These are phyloP conservation scores for Annulohypoxylon bovei DNA, from an alignment of 495 filamentous ascomycete genomes.

Conservation along the genomic window DNA sequence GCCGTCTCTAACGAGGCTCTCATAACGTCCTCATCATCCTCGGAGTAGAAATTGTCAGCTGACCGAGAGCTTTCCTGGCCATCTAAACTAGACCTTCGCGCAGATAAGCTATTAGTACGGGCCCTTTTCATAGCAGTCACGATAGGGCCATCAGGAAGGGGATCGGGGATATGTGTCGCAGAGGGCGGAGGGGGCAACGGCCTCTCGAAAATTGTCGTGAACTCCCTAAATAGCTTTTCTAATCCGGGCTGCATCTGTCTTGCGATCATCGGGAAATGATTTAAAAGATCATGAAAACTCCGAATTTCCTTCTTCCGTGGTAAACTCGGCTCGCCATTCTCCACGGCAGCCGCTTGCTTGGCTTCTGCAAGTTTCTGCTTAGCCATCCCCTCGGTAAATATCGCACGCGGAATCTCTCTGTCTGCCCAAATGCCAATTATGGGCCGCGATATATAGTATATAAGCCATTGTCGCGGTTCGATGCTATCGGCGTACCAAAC, in stretches of 20 bases:
- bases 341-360: constrained; percentile 46
- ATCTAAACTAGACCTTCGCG: constrained; percentile 38
- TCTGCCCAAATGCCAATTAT: constrained; percentile 85
- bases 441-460: constrained; percentile 97
- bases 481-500: constrained; percentile 87
- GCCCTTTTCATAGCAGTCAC: constrained; percentile 60
- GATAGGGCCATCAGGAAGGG: constrained; percentile 61
- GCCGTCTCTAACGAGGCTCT: constrained; percentile 86
- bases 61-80: constrained; percentile 33
- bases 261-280: constrained; percentile 95
- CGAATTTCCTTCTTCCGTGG: constrained; percentile 88
- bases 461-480: constrained; percentile 89
- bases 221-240: constrained; percentile 89
- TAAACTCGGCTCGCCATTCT: constrained; percentile 50
- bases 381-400: constrained; percentile 58
- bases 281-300: constrained; percentile 88
- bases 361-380: constrained; percentile 45
- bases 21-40: constrained; percentile 90
- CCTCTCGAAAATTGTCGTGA: constrained; percentile 84
- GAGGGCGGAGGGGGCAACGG: constrained; percentile 82
- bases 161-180: constrained; percentile 61
- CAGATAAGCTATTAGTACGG: constrained; percentile 56
- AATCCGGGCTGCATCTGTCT: constrained; percentile 94
- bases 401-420: constrained; percentile 70
- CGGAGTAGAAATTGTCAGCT: constrained; percentile 62